Conservation (phyloP, 1,284 basidiomycete species). For the Cutaneotrichosporon dermatis region DNA sequence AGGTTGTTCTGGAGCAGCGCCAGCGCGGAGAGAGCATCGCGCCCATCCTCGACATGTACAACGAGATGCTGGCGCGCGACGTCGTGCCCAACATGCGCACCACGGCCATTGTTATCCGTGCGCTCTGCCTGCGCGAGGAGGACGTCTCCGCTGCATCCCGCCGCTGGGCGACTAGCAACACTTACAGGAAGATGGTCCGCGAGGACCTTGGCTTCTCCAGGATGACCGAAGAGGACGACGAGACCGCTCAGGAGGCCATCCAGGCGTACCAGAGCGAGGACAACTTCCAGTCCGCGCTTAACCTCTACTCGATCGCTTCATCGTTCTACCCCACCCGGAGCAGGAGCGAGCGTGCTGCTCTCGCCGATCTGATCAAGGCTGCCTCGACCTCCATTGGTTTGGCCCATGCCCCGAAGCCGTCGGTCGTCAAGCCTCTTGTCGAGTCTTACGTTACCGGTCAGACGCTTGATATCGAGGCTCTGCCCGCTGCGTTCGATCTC, state of each 20-base stretch:
- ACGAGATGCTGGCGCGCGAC: slow-evolving; percentile 64
- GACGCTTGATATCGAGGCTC: neutral
- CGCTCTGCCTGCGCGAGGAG: slow-evolving; percentile 66
- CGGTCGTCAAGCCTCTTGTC: neutral
- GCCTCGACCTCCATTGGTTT: slow-evolving; percentile 6
- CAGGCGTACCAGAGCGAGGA: slow-evolving; percentile 54
- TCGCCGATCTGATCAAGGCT: slow-evolving; percentile 5
- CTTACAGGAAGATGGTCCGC: neutral
- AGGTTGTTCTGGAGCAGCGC: slow-evolving; percentile 57
- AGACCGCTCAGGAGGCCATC: slow-evolving; percentile 13
- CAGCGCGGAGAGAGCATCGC: slow-evolving; percentile 57
- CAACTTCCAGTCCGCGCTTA: slow-evolving; percentile 66
- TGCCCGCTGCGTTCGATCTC: neutral
- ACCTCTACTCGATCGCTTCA: slow-evolving; percentile 39
- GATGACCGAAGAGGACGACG: neutral
- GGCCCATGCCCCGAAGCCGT: neutral
- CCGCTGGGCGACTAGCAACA: slow-evolving; percentile 15
- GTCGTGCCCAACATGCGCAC: slow-evolving; percentile 65
- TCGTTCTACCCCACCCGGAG: slow-evolving; percentile 45
- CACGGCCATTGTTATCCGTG: slow-evolving; percentile 64
- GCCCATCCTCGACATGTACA: slow-evolving; percentile 66
- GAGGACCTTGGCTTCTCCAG: too few species aligned
- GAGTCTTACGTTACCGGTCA: neutral
- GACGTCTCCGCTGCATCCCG: slow-evolving; percentile 59
- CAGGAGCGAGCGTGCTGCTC: slow-evolving; percentile 44